Evolutionary conservation across 2,329 filamentous ascomycete species (phyloP), one percentile per base, ranked within the genome.

Genomic region (Colletotrichum sp.): DNA sequence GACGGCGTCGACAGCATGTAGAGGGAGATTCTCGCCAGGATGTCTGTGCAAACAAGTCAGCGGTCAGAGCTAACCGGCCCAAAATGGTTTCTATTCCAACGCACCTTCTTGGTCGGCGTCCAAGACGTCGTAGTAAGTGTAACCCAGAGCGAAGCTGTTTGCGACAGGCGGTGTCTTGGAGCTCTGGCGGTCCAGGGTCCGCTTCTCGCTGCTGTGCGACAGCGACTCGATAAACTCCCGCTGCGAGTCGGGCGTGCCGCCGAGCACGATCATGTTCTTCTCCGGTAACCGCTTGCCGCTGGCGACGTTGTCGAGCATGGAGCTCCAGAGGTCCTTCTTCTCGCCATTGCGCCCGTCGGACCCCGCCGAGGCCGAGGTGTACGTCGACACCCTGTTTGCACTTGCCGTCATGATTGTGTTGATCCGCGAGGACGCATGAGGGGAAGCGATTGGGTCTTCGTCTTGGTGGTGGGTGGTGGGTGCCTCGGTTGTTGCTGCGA

Each of bases 41-140:
- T 96, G 86, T 98, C 96, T 96, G 77, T 32, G 30, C n/a, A 34
- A 32, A 63, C 44, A 13, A 49, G 64, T 55, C 52, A 69, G 28
- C 60, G 55, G 55, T 59, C 55, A 59, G 15, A 36, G 34, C 34
- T 34, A 26, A 26, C 26, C 26, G 26, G 26, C 26, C 26, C 26
- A 26, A 26, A 26, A 26, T 26, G 26, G 26, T 26, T 26, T 26
- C 26, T 26, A 26, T 28, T 28, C 26, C 18, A n/a, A 81, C 85
- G 75, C 85, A 96, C 95, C 95, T 89, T 98, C 96, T 84, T 98
- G 96, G 83, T 98, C 96, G 72, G 95, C 94, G 85, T 98, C 96
- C 49, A 98, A 89, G 49, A 98, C 95, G 85, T 98, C 95, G 84
- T 98, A 95, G 86, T 98, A 98, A 70, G 96, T 98, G 84, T 98